Percentiles rank a stretch among this genome's conserved stretches.
Evolutionary conservation across 352 stramenopile species (phyloP).

Genomic region (Phytopythium aichiense): DNA sequence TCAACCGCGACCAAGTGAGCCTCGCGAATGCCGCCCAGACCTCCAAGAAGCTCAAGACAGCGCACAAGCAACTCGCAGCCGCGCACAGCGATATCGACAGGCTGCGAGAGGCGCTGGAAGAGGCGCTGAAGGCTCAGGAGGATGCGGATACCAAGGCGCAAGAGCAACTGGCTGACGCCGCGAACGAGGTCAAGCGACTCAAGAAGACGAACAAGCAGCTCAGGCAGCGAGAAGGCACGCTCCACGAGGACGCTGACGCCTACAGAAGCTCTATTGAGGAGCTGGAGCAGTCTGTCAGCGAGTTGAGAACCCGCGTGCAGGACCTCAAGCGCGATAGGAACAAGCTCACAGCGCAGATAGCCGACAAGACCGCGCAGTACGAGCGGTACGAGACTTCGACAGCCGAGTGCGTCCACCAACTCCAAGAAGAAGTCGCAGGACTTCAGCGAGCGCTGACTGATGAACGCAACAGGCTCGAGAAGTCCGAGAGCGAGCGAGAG

Average conservation of each 20-base stretch:
- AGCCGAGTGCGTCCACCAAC: conserved; percentile 38
- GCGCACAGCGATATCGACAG: conserved; percentile 31
- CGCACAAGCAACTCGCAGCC: conserved; percentile 32
- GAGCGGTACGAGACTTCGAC: conserved; percentile 42
- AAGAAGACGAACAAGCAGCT: conserved; percentile 46
- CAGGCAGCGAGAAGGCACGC: conserved; percentile 27
- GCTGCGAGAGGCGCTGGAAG: conserved; percentile 33
- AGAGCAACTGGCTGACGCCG: conserved; percentile 30
- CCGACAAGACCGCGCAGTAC: conserved; percentile 33
- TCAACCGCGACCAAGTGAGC: conserved; percentile 36
- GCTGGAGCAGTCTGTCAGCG: conserved; percentile 27
- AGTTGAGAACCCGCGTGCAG: conserved; percentile 29
- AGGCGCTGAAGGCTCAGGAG: conserved; percentile 26
- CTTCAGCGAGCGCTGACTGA: conserved; percentile 32
- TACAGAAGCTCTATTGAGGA: conserved; percentile 30
- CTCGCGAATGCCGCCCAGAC: conserved; percentile 30
- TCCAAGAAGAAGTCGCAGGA: conserved; percentile 27
- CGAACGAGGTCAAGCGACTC: conserved; percentile 36
- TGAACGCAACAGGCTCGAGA: conserved; percentile 51
- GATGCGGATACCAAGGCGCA: conserved; percentile 30
- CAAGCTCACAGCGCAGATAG: conserved; percentile 23
- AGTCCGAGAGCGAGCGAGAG: conserved; percentile 30
- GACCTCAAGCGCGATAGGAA: conserved; percentile 27
- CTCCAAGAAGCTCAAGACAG: conserved; percentile 37
- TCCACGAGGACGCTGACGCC: conserved; percentile 30